Percentiles rank a stretch among this genome's conserved stretches.
phyloP scores from a whole-genome alignment of 352 stramenopile genomes.

The Globisporangium mamillatum region DNA sequence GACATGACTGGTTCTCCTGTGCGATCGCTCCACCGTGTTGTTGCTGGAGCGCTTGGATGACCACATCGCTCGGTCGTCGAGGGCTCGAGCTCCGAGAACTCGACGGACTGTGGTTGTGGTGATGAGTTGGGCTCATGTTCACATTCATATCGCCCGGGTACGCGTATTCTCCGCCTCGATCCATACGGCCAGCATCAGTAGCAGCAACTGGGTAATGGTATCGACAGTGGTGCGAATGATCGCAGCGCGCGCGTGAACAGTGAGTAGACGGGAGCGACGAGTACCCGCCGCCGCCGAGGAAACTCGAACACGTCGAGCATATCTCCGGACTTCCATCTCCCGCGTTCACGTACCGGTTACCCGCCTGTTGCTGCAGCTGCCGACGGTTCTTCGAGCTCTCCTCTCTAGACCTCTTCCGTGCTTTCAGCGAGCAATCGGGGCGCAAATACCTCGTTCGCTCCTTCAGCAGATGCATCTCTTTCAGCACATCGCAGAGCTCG shows the following conservation, averaged over 20 bases:
- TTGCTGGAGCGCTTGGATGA: conserved; percentile 22
- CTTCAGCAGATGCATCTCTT: conserved; percentile 67
- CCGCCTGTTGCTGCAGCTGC: neutral
- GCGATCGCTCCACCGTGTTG: neutral
- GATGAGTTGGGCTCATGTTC: neutral
- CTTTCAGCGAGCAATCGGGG: conserved; percentile 18
- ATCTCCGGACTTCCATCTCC: neutral
- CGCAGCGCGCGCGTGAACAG: neutral
- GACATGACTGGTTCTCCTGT: conserved; percentile 27
- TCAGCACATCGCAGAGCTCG: conserved; percentile 60
- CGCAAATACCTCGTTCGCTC: conserved; percentile 69
- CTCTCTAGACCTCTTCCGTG: conserved; percentile 4
- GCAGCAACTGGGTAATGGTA: conserved; percentile 8
- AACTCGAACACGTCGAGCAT: conserved; percentile 7
- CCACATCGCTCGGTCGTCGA: conserved; percentile 29
- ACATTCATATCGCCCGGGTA: neutral
- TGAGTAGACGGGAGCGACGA: neutral
- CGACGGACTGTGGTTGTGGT: neutral
- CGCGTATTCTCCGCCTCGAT: neutral
- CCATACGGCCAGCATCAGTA: neutral
- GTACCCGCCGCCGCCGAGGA: neutral
- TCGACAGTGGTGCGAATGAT: neutral
- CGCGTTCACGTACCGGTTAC: neutral
- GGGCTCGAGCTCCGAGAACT: conserved; percentile 27
- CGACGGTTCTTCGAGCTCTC: neutral